Evolutionary conservation across 768 basidiomycete genomes (phyloP), one percentile per base, ranked within the genome.

Genomic region (Boletus subcaerulescens): DNA sequence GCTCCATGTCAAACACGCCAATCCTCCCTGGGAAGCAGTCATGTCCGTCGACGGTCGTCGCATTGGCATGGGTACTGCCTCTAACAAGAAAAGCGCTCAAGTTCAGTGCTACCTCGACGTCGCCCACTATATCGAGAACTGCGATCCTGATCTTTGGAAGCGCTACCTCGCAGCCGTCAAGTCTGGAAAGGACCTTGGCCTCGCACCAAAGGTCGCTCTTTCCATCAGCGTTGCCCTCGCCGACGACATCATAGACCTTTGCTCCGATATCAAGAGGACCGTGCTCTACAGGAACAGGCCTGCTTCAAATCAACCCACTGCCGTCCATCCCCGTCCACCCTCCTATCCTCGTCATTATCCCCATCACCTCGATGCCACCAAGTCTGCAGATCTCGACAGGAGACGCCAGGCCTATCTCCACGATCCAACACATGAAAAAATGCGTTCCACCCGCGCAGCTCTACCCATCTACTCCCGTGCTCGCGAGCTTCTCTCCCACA

Each of bases 71-170:
- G 95, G 93, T 11, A 70, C 78, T 32, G 87, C 80, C 6, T 3
- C 65, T 5, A 81, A 58, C 64, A 97, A 96, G 74, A 94, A 93
- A 71, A 65, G 63, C 5, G 87, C 95, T 0, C 77, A 82, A 60
- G 73, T 80, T 13, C 79, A 80, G 57, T 91, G 88, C 67, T 96
- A 89, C 68, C 80, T 97, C 45, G 95, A 98, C 68, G 93, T 93
- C 57, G 82, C 87, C 0, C 81, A 84, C 49, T 96, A 97, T 68
- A 81, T 98, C 54, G 89, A 95, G 67, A 78, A 75, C 52, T 95
- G 91, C 68, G 95, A 98, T 68, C 76, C 80, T 0, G 78, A 77
- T 1, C 78, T 98, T 24, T 98, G 95, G 95, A 74, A 78, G 52
- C 74, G 80, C 20, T 98, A 86, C 66, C 63, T 81, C 8, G 70